Evolutionary conservation across 2,329 filamentous ascomycete genomes (phyloP).

Genomic region (Akanthomyces lecanii): DNA sequence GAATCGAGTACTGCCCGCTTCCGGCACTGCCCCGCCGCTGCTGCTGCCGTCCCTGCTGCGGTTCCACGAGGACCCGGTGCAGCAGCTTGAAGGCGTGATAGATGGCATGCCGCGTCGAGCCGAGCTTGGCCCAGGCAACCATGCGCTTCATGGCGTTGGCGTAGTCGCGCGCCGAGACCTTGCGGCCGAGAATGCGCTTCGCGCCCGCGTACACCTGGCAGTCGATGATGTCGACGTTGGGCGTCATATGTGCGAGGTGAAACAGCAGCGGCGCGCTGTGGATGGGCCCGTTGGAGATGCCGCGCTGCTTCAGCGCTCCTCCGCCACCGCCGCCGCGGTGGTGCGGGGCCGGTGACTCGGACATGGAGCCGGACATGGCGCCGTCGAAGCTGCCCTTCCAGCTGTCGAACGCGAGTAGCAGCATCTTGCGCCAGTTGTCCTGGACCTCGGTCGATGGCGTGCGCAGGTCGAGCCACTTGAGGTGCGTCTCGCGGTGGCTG

Average conservation of each 20-base stretch:
- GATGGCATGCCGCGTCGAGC: constrained; percentile 73
- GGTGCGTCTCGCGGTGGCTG: constrained; percentile 78
- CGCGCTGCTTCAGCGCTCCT: constrained; percentile 30
- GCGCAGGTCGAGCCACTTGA: constrained; percentile 71
- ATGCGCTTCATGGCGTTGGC: constrained; percentile 69
- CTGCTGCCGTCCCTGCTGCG: constrained; percentile 30
- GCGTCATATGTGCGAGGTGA: constrained; percentile 82
- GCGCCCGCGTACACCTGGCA: constrained; percentile 86
- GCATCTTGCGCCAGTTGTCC: constrained; percentile 72
- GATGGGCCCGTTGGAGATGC: constrained; percentile 59
- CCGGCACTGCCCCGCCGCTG: constrained; percentile 18
- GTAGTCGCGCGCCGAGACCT: constrained; percentile 73
- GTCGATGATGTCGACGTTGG: constrained; percentile 84
- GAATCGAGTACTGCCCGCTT: constrained; percentile 61
- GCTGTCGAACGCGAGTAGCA: constrained; percentile 76
- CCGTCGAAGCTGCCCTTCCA: constrained; percentile 84
- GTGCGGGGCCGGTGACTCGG: constrained; percentile 24
- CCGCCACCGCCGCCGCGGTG: background rate
- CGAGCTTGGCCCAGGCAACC: constrained; percentile 71
- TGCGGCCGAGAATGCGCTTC: constrained; percentile 69
- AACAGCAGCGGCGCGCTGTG: constrained; percentile 78
- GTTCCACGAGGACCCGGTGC: constrained; percentile 65
- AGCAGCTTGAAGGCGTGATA: constrained; percentile 82
- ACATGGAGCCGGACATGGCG: constrained; percentile 46
- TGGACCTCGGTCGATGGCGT: constrained; percentile 55